phyloP scores from a whole-genome alignment of 805 yeast genomes.

The Wickerhamomyces canadensis region DNA sequence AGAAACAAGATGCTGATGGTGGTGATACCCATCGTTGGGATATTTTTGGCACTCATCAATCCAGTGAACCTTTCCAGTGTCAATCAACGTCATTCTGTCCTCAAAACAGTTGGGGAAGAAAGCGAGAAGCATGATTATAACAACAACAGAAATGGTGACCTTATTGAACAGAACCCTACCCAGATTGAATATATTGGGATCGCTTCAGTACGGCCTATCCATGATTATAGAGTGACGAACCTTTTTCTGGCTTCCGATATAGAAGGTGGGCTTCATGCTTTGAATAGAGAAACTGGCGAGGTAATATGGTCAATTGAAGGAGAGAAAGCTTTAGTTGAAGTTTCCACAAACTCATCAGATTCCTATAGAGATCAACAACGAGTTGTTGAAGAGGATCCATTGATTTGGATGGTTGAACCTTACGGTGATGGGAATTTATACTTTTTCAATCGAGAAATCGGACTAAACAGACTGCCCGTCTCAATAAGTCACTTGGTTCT shows the following conservation, averaged over 20 bases:
- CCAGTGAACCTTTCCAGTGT: constrained; percentile 2
- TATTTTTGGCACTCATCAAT: constrained; percentile 4
- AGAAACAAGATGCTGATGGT: background rate
- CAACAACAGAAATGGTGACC: background rate
- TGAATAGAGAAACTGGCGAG: constrained; percentile 70
- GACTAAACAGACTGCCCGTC: constrained; percentile 77
- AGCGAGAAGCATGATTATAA: too few species aligned
- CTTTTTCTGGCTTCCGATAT: constrained; percentile 69
- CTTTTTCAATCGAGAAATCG: constrained; percentile 68
- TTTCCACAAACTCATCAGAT: constrained; percentile 18
- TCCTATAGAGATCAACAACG: too few species aligned
- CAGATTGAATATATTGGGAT: constrained; percentile 1
- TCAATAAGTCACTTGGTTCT: constrained; percentile 70
- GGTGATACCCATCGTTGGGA: constrained; percentile 2
- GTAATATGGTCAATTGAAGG: constrained; percentile 72
- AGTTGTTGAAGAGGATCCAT: constrained; percentile 26
- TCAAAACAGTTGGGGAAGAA: background rate
- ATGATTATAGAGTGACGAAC: constrained; percentile 68
- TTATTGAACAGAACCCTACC: constrained; percentile 2
- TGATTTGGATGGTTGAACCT: constrained; percentile 89
- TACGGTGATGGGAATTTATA: constrained; percentile 77
- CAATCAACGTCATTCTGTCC: background rate
- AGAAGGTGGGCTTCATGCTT: constrained; percentile 83
- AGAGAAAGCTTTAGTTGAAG: constrained; percentile 54
- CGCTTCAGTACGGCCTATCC: constrained; percentile 34